Base-by-base conservation (phyloP, 2,329 filamentous ascomycete species). In the Daldinia eschscholtzii region DNA sequence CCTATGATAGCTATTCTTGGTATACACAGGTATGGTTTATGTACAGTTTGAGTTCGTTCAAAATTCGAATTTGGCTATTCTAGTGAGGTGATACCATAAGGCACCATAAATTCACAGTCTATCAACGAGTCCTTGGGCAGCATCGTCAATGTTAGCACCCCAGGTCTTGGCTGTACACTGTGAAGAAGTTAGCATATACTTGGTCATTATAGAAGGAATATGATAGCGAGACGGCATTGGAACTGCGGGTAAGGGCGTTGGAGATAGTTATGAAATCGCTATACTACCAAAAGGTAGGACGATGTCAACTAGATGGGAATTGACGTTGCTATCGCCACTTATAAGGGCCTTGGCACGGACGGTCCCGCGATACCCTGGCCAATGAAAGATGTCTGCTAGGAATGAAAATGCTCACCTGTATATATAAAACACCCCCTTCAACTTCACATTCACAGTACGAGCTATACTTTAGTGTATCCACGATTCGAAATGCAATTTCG, bases 341-440 rank as follows among this genome's bases (percentile, higher is more conserved):
- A 23, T 23, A 23, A 23, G 20, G 20, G 20, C 20, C 20, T 23
- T 23, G 20, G 20, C 20, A 23, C 20, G 20, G 20, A 23, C 20
- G 20, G 20, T 2, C 20, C 20, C 1, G 20, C 2, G 20, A 23
- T 23, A 23, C 23, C 39, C 13, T 28, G 33, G 4, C 13, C 26
- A 6, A 44, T 5, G 4, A 57, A 13, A 39, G 12, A 39, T 39
- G 30, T 30, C 26, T 6, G 23, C 20, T 7, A 39, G 20, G 12
- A 30, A 44, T 15, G n/a, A 12, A 15, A 50, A 2, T 3, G 72
- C 76, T 73, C 77, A 83, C 81, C 81, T 86, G 84, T n/a, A 88
- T 73, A 64, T 84, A 85, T 23, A 87, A 75, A 33, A 82, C 76
- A 1, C 84, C 85, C 42, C 83, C 82, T 72, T 87, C 84, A 33